phyloP scores from a whole-genome alignment of 345 rosid genomes.

The Eucalyptus decipiens region DNA sequence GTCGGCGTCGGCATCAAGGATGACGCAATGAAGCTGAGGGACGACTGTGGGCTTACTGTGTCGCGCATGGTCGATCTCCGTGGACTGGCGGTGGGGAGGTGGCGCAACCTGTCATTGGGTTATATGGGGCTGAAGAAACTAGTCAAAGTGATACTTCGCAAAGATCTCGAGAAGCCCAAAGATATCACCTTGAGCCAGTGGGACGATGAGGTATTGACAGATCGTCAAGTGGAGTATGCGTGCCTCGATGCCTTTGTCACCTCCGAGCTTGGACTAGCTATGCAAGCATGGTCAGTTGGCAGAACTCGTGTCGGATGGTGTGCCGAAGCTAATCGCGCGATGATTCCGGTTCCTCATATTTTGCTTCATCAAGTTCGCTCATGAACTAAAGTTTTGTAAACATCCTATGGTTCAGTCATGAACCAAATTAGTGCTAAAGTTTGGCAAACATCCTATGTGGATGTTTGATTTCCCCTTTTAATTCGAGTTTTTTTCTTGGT shows the following conservation, averaged over 20 bases:
- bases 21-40: conserved; percentile 6
- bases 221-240: neutral
- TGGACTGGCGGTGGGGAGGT: neutral
- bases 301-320: neutral
- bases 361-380: neutral
- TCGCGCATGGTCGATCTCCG: conserved; percentile 5
- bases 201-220: neutral
- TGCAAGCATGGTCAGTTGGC: neutral
- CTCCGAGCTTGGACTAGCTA: neutral
- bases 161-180: neutral
- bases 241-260: neutral
- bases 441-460: too few relatives aligned
- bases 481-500: too few relatives aligned
- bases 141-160: neutral
- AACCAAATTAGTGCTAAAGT: too few relatives aligned
- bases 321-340: neutral
- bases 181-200: neutral
- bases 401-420: too few relatives aligned
- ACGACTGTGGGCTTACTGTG: neutral
- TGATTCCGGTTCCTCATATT: neutral
- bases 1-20: conserved; percentile 11
- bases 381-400: too few relatives aligned
- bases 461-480: too few relatives aligned
- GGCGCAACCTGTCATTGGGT: neutral
- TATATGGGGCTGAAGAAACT: conserved; percentile 4